These are phyloP conservation scores for Cladorrhinum sp. DNA, from an alignment of 2,329 filamentous ascomycete species.

Conservation along the genomic window DNA sequence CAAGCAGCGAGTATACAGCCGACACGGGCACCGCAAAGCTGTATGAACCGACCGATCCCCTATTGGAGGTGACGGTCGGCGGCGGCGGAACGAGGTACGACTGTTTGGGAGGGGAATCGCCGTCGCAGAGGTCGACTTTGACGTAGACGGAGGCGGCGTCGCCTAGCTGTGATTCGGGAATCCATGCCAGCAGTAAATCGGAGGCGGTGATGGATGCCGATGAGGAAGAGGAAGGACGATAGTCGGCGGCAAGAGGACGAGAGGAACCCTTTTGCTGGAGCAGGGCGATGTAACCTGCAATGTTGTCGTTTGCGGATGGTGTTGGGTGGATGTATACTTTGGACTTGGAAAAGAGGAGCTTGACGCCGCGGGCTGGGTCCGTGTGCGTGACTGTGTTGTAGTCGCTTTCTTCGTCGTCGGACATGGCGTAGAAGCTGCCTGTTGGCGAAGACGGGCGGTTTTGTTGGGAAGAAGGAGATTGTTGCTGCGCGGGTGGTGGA, in stretches of 20 bases:
- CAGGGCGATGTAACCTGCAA: conserved; percentile 87
- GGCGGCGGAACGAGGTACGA: conserved; percentile 89
- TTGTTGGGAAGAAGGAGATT: conserved; percentile 24
- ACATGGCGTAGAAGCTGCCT: conserved; percentile 90
- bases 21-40: conserved; percentile 88
- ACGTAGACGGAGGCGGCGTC: conserved; percentile 86
- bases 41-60: conserved; percentile 71
- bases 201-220: conserved; percentile 51
- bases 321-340: conserved; percentile 98
- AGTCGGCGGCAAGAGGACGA: conserved; percentile 8
- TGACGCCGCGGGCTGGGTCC: conserved; percentile 76
- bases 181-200: conserved; percentile 85
- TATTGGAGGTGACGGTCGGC: conserved; percentile 76
- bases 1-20: conserved; percentile 84
- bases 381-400: conserved; percentile 91
- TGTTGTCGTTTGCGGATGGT: conserved; percentile 91
- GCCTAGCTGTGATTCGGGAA: conserved; percentile 84
- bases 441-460: conserved; percentile 63
- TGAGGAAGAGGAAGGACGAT: conserved; percentile 32
- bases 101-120: conserved; percentile 76
- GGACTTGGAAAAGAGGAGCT: conserved; percentile 93
- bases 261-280: conserved; percentile 74
- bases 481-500: conserved; percentile 23
- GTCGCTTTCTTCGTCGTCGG: conserved; percentile 91
- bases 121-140: conserved; percentile 87